Conservation (phyloP, 176 grass and related monocot genomes). For the Pharus latifolius region DNA sequence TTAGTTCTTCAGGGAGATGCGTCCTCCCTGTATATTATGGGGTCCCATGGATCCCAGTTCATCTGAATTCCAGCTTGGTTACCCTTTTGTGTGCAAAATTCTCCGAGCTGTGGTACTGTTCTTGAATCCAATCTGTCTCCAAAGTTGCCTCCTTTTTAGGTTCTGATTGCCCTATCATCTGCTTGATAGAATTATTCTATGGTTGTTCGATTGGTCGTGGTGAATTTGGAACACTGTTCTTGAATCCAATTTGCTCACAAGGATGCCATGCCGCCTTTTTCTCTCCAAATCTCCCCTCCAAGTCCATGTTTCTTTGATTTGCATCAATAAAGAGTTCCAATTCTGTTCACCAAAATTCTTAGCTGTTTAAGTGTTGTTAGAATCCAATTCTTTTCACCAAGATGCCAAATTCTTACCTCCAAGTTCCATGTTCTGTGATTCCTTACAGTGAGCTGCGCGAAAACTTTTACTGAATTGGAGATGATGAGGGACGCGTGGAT, state of each 20-base stretch:
- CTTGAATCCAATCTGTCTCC: constrained; percentile 1
- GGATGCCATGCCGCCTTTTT: constrained; percentile 9
- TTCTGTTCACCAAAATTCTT: background rate
- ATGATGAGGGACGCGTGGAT: constrained; percentile 62
- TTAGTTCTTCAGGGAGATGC: background rate
- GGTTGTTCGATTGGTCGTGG: too few relatives aligned
- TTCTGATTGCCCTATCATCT: background rate
- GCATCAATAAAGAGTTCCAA: background rate
- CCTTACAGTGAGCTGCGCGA: constrained; percentile 14
- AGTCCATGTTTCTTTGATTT: constrained; percentile 9
- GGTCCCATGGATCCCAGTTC: background rate
- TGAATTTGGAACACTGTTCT: too few relatives aligned
- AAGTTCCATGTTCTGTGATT: background rate
- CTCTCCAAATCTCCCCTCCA: background rate
- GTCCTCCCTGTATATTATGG: background rate
- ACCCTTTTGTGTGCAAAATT: too few relatives aligned
- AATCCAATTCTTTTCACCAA: constrained; percentile 9
- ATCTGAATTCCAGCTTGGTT: too few relatives aligned
- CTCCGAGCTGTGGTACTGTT: background rate
- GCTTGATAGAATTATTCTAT: background rate
- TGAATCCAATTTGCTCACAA: background rate
- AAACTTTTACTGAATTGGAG: background rate
- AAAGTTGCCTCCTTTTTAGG: background rate
- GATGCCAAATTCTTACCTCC: constrained; percentile 13
- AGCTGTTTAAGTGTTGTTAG: background rate